phyloP scores from a whole-genome alignment of 768 basidiomycete species.

The Suillus hirtellus region DNA sequence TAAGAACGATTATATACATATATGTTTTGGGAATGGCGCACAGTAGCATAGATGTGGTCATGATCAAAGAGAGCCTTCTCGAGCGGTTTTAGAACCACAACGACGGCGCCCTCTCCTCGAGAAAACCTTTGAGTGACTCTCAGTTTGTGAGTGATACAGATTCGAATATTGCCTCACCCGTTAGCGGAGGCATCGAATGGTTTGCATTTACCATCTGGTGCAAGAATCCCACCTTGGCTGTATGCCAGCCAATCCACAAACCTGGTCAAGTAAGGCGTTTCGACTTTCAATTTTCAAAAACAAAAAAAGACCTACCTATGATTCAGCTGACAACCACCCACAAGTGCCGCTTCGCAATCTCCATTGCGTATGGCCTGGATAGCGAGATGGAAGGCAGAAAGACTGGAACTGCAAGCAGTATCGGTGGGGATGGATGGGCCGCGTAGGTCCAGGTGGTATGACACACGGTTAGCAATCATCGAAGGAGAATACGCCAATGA shows the following conservation, averaged over 20 bases:
- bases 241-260: conserved; percentile 40
- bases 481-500: conserved; percentile 36
- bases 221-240: conserved; percentile 38
- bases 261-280: conserved; percentile 18
- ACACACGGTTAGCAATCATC: conserved; percentile 41
- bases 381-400: conserved; percentile 49
- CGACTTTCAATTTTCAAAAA: conserved; percentile 1
- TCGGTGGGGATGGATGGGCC: conserved; percentile 54
- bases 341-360: conserved; percentile 50
- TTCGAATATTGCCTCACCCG: conserved; percentile 9
- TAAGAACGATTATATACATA: too few species aligned
- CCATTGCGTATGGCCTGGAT: conserved; percentile 32
- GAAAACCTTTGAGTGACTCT: too few species aligned
- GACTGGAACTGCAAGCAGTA: conserved; percentile 52
- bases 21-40: too few species aligned
- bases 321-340: conserved; percentile 42
- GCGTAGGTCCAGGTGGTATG: conserved; percentile 36
- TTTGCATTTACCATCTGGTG: conserved; percentile 44
- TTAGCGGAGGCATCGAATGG: conserved; percentile 43
- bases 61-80: too few species aligned
- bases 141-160: too few species aligned
- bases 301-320: conserved; percentile 29
- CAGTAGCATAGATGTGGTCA: too few species aligned
- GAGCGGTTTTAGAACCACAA: too few species aligned
- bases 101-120: too few species aligned